These are phyloP conservation scores for Zasmidium citrigriseum DNA, from an alignment of 2,329 filamentous ascomycete species.

Conservation along the genomic window DNA sequence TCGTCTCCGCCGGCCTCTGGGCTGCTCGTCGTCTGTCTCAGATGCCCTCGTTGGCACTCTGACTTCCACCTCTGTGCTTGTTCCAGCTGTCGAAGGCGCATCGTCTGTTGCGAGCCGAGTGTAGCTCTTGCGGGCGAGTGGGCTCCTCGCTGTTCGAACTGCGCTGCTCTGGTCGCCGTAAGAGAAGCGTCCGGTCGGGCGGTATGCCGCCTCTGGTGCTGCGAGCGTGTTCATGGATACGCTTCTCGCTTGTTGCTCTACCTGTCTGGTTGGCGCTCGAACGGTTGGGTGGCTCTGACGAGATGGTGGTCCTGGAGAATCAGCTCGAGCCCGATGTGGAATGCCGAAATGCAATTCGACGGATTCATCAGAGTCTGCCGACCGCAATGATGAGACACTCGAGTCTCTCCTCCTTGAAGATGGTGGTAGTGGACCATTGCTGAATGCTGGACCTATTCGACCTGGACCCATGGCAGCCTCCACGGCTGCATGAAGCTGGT, in stretches of 20 bases:
- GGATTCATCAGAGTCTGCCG: constrained; percentile 14
- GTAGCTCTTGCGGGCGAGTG: constrained; percentile 48
- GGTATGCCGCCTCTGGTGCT: constrained; percentile 10
- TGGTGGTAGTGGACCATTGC: not conserved
- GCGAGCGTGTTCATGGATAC: not conserved
- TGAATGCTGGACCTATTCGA: not conserved
- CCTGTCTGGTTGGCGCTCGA: constrained; percentile 7
- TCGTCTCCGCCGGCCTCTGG: constrained; percentile 17
- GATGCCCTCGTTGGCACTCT: constrained; percentile 19
- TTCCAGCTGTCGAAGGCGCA: constrained; percentile 17
- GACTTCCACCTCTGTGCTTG: constrained; percentile 21
- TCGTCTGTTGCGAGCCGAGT: constrained; percentile 25
- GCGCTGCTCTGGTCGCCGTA: constrained; percentile 11
- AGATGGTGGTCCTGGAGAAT: not conserved
- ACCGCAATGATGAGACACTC: constrained; percentile 16
- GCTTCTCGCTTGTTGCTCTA: constrained; percentile 4
- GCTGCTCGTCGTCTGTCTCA: constrained; percentile 10
- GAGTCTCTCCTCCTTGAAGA: constrained; percentile 2
- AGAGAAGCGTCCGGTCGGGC: constrained; percentile 8
- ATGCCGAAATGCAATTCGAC: constrained; percentile 21
- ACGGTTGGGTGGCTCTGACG: constrained; percentile 3
- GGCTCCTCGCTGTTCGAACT: constrained; percentile 43
- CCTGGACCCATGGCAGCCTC: constrained; percentile 37
- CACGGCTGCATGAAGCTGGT: constrained; percentile 67
- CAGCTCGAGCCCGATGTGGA: not conserved